Conservation (phyloP, 345 rosid genomes). For the Bretschneidera sinensis region DNA sequence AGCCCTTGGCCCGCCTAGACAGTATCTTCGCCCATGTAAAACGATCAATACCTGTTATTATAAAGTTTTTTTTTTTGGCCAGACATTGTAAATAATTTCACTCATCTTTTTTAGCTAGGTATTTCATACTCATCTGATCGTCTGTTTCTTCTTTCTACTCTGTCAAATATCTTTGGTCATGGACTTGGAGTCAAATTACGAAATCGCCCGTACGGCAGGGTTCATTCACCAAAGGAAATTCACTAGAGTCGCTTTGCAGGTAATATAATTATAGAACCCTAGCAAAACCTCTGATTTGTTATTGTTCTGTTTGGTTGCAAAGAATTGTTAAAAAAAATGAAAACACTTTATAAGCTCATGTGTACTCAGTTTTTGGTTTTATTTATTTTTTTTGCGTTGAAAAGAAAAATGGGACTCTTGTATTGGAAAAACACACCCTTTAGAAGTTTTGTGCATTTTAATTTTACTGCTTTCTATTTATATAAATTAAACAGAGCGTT, state of each 20-base stretch:
- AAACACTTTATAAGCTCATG: not conserved
- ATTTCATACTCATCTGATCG: too few species aligned
- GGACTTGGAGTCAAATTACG: conserved; percentile 55
- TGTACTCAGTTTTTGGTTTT: not conserved
- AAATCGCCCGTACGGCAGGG: conserved; percentile 49
- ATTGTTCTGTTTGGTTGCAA: not conserved
- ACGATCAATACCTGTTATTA: too few species aligned
- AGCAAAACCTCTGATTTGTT: not conserved
- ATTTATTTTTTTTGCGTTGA: not conserved
- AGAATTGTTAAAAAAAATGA: not conserved
- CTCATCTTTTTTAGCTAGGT: too few species aligned
- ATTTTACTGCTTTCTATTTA: not conserved
- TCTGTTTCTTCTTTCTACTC: not conserved
- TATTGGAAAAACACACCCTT: conserved; percentile 3
- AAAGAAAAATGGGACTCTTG: not conserved
- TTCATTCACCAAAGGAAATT: conserved; percentile 58
- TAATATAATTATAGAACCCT: conserved; percentile 10
- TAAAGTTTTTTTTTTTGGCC: too few species aligned
- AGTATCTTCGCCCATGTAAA: too few species aligned
- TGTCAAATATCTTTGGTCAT: conserved; percentile 13
- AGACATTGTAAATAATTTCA: too few species aligned
- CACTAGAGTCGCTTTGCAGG: conserved; percentile 80
- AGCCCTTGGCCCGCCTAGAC: too few species aligned
- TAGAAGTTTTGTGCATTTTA: conserved; percentile 3
- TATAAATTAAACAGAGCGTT: too few species aligned